Evolutionary conservation across 1,284 basidiomycete genomes (phyloP).

Genomic region (Thelephora terrestris): DNA sequence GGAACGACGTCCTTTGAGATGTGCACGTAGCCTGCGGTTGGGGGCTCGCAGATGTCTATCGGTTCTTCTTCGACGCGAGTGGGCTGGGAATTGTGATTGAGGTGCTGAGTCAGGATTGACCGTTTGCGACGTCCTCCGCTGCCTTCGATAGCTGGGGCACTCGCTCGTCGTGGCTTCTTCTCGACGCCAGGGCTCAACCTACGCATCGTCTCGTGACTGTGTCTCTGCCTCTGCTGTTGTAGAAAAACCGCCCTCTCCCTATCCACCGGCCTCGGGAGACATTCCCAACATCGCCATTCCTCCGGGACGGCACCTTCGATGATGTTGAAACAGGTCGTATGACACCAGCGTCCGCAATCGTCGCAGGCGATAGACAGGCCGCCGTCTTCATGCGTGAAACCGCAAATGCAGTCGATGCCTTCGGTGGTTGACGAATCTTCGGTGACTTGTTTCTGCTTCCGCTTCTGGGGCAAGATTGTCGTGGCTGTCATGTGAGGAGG

Average conservation of each 20-base stretch:
- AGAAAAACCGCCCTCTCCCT: conserved; percentile 35
- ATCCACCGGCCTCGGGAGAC: conserved; percentile 38
- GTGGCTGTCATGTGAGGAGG: conserved; percentile 11
- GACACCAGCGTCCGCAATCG: conserved; percentile 82
- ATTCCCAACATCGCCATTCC: conserved; percentile 56
- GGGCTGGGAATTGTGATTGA: conserved; percentile 3
- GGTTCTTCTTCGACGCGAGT: conserved; percentile 32
- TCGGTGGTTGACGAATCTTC: conserved; percentile 15
- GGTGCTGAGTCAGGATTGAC: conserved; percentile 20
- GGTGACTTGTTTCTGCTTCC: background rate
- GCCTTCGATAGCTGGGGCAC: conserved; percentile 28
- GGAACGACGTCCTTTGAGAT: conserved; percentile 45
- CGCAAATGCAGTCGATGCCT: conserved; percentile 65
- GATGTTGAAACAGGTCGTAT: conserved; percentile 81
- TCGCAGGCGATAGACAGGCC: conserved; percentile 86
- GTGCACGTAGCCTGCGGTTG: conserved; percentile 26
- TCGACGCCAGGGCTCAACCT: conserved; percentile 35
- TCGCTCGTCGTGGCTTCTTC: conserved; percentile 33
- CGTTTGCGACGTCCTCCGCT: conserved; percentile 29
- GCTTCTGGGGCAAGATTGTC: conserved; percentile 6
- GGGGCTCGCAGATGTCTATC: conserved; percentile 39
- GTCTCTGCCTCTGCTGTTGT: conserved; percentile 29
- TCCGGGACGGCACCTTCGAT: conserved; percentile 64
- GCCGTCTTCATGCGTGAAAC: conserved; percentile 72
- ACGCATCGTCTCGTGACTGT: conserved; percentile 11